These are phyloP conservation scores for Gamsiella multidivaricata DNA, from an alignment of 192 early-diverging fungal genomes.

Conservation along the genomic window DNA sequence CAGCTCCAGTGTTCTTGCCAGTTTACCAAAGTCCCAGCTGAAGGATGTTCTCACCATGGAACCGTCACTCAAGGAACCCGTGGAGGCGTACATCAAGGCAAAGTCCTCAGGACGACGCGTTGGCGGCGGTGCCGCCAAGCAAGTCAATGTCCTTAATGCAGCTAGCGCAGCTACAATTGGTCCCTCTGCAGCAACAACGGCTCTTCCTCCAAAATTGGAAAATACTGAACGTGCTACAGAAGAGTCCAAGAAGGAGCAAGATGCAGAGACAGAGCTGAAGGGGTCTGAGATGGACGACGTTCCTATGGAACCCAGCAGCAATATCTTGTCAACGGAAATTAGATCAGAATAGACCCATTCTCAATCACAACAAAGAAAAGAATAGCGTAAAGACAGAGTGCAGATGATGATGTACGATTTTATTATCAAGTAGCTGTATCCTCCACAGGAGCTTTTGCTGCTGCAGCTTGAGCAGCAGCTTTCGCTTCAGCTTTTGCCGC, in stretches of 20 bases:
- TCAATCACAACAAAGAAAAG: not conserved
- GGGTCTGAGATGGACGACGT: not conserved
- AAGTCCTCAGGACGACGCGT: conserved; percentile 44
- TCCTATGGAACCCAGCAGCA: not conserved
- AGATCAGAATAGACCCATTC: not conserved
- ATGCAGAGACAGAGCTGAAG: not conserved
- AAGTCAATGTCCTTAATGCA: conserved; percentile 33
- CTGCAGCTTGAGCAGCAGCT: too few species aligned
- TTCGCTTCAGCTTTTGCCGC: too few species aligned
- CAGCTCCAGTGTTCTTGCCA: conserved; percentile 40
- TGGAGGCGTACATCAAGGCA: conserved; percentile 37
- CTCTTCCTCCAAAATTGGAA: too few species aligned
- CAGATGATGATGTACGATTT: too few species aligned
- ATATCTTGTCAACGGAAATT: too few species aligned
- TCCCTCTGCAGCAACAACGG: too few species aligned
- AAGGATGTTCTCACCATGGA: conserved; percentile 45
- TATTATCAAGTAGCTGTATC: too few species aligned
- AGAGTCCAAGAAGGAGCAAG: conserved; percentile 9
- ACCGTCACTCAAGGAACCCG: conserved; percentile 48
- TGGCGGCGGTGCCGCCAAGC: conserved; percentile 42
- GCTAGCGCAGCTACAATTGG: conserved; percentile 6
- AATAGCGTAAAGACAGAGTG: not conserved
- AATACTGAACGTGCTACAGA: not conserved
- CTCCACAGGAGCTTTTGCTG: too few species aligned
- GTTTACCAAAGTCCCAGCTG: conserved; percentile 45